A percentile compares a stretch with the other conserved stretches of the same genome.
phyloP scores from a whole-genome alignment of 78 protist species.

The Chrysochromulina parva region DNA sequence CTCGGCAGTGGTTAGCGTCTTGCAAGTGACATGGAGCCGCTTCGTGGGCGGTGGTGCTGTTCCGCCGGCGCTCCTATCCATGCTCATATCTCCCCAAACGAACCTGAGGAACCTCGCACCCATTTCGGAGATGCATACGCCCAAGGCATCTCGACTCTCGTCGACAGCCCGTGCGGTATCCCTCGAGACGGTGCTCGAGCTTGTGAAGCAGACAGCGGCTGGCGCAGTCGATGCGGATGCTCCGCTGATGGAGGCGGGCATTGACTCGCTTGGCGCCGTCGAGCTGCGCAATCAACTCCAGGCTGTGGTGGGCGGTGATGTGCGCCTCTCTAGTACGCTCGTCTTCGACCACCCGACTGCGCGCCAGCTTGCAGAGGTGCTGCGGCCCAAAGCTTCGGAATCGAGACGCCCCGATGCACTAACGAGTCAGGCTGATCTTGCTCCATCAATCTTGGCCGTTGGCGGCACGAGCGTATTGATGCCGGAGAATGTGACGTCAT shows the following conservation, averaged over 20 bases:
- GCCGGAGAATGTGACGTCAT: no score
- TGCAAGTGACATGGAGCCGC: background rate
- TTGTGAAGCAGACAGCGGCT: background rate
- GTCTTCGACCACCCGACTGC: slow-evolving; percentile 1
- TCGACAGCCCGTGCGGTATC: background rate
- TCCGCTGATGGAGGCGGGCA: background rate
- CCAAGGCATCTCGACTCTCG: no score
- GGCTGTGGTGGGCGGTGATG: no score
- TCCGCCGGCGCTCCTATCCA: no score
- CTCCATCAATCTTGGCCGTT: no score
- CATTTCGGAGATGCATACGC: no score
- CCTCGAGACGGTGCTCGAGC: background rate
- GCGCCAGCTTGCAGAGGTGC: background rate
- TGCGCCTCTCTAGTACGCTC: background rate
- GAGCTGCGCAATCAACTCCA: background rate
- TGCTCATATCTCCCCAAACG: no score
- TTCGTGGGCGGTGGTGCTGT: background rate
- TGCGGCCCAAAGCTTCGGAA: background rate
- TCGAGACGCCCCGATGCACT: no score
- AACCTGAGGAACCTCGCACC: no score
- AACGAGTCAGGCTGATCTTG: no score
- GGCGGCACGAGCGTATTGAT: no score
- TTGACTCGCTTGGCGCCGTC: slow-evolving; percentile 6
- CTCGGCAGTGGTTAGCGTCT: background rate
- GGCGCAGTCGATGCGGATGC: background rate